Base-by-base conservation (phyloP, 179 eudicot genomes). In the Gypsophila paniculata region DNA sequence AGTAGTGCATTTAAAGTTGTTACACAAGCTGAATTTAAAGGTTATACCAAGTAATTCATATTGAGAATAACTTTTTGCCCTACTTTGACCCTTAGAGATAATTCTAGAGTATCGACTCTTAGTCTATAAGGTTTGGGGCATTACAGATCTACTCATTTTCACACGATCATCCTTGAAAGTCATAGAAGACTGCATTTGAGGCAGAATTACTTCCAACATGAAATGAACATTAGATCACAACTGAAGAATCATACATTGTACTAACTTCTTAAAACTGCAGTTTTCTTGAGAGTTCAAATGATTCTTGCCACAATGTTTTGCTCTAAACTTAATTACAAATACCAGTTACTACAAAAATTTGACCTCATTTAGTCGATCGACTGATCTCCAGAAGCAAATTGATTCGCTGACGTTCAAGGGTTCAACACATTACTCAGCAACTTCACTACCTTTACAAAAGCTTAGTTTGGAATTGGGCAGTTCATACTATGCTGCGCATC, bases 371-470 rank as follows among this genome's bases (percentile, higher is more conserved):
- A 0, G 57, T 59, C 55, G 54, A 65, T 64, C 29, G 29, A 3
- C 65, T 53, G 65, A 54, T 71, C 66, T 65, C 62, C 65, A 58
- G 8, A 58, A 63, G 14, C 23, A 19, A 55, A 74, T 75, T 36
- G 72, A 39, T 61, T 38, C 65, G 81, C 72, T 75, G 69, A 25
- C 51, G 70, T 26, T 25, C 8, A 9, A 23, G 61, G 18, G 26
- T 55, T 72, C 23, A 51, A 29, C 76, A 60, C 44, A 7, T 8
- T 38, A 69, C 62, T 29, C 75, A 65, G 62, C 79, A 57, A 72
- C 55, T 60, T 71, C 38, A 77, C 63, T 44, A 32, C 72, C 70
- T 78, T 25, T 79, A 72, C 76, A 75, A 72, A 75, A 75, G 64
- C 60, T 19, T 62, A 69, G 55, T 42, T 51, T 51, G 54, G 25